Percentiles rank a stretch among this genome's conserved stretches.
Conservation (phyloP, 2,329 filamentous ascomycete genomes). For the Cladosporium sp. region DNA sequence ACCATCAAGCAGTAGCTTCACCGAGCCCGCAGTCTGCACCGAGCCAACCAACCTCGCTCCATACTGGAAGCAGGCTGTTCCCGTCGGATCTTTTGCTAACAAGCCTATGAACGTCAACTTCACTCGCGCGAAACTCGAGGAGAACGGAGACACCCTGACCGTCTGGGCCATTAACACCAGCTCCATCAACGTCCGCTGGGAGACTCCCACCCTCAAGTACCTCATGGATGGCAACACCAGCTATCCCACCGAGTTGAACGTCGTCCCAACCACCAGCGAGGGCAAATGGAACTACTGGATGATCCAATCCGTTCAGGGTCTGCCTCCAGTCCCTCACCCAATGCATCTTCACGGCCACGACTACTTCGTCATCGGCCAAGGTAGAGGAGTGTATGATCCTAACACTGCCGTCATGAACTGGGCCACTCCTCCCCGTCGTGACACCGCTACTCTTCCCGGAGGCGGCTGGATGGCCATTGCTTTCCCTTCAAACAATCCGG, state of each 20-base stretch:
- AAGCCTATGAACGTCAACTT: constrained; percentile 30
- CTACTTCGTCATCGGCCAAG: constrained; percentile 35
- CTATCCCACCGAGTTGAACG: constrained; percentile 42
- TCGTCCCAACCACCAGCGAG: constrained; percentile 42
- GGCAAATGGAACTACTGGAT: constrained; percentile 50
- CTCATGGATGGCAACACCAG: constrained; percentile 43
- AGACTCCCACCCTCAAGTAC: constrained; percentile 47
- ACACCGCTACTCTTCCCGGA: constrained; percentile 47
- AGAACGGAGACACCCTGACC: constrained; percentile 34
- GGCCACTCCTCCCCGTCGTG: constrained; percentile 49
- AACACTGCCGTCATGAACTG: constrained; percentile 36
- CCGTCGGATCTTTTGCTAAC: constrained; percentile 32
- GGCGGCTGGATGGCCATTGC: constrained; percentile 51
- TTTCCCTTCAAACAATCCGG: constrained; percentile 54
- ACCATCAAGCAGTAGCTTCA: constrained; percentile 13
- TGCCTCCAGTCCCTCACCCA: constrained; percentile 40
- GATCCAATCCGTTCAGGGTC: constrained; percentile 44
- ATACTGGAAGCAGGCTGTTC: constrained; percentile 36
- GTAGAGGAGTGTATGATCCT: constrained; percentile 28
- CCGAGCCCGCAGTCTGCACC: constrained; percentile 27
- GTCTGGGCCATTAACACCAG: constrained; percentile 43
- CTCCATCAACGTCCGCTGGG: constrained; percentile 46
- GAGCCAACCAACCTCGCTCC: constrained; percentile 31
- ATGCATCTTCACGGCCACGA: constrained; percentile 51
- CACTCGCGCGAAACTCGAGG: constrained; percentile 28